A percentile compares a stretch with the other conserved stretches of the same genome.
phyloP scores from a whole-genome alignment of 2,329 filamentous ascomycete genomes.

The Drechslerella dactyloides region DNA sequence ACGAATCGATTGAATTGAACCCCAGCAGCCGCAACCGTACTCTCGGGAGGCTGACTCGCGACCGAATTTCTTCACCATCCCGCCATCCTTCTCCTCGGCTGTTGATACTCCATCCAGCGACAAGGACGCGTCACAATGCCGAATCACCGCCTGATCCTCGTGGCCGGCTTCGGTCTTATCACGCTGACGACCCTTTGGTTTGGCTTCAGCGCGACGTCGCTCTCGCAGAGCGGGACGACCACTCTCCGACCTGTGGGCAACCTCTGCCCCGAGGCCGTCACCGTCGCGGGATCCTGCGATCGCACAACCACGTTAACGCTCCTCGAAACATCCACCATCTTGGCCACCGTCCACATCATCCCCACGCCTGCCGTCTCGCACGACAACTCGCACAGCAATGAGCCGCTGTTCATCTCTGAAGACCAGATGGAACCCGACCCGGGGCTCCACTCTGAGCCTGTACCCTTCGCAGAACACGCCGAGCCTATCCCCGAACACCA shows the following conservation, averaged over 20 bases:
- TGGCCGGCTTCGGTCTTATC: conserved; percentile 38
- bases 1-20: too few species aligned
- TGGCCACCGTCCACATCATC: conserved; percentile 7
- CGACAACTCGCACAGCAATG: not conserved
- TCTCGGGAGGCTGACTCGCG: too few species aligned
- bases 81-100: too few species aligned
- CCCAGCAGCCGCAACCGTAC: too few species aligned
- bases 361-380: conserved; percentile 3
- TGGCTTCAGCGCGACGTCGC: conserved; percentile 32
- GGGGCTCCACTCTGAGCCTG: too few species aligned
- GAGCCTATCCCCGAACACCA: not conserved
- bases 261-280: conserved; percentile 23
- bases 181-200: conserved; percentile 47
- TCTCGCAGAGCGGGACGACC: conserved; percentile 16
- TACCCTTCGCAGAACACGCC: too few species aligned
- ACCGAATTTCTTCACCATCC: too few species aligned
- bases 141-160: conserved; percentile 37
- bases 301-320: conserved; percentile 28
- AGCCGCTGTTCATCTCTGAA: conserved; percentile 7
- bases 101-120: not conserved
- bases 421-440: not conserved
- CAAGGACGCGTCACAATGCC: conserved; percentile 16
- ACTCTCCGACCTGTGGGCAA: conserved; percentile 11
- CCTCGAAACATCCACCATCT: conserved; percentile 29
- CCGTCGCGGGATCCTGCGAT: conserved; percentile 23